A percentile compares a stretch with the other conserved stretches of the same genome.
These are phyloP conservation scores for Anthracocystis setariae DNA, from an alignment of 1,284 basidiomycete genomes.

Conservation along the genomic window DNA sequence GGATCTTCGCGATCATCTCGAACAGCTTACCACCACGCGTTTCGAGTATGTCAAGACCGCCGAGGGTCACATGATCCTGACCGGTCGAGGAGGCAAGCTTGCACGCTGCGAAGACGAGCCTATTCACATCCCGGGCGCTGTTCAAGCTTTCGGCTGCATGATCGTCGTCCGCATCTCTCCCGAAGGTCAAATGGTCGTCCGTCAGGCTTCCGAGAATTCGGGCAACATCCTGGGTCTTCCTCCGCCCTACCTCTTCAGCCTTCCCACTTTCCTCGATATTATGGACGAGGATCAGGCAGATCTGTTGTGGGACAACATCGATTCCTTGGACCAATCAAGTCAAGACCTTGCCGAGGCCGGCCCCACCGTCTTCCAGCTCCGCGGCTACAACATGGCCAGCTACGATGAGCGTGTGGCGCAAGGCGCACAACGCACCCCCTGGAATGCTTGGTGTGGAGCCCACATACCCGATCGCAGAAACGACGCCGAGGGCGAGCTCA, in stretches of 20 bases:
- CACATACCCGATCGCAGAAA: conserved; percentile 69
- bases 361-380: conserved; percentile 75
- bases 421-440: conserved; percentile 70
- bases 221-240: conserved; percentile 78
- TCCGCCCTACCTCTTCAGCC: conserved; percentile 79
- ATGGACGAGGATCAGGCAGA: conserved; percentile 78
- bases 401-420: conserved; percentile 68
- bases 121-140: conserved; percentile 83
- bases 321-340: conserved; percentile 74
- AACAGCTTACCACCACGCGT: conserved; percentile 65
- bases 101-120: conserved; percentile 86
- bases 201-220: conserved; percentile 84
- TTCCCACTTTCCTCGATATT: conserved; percentile 80
- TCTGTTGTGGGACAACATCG: conserved; percentile 80
- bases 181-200: conserved; percentile 75
- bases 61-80: conserved; percentile 78
- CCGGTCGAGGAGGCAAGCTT: conserved; percentile 77
- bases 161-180: conserved; percentile 78
- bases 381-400: conserved; percentile 72
- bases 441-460: conserved; percentile 86
- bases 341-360: conserved; percentile 69
- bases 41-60: conserved; percentile 78
- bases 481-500: conserved; percentile 36
- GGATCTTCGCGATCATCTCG: conserved; percentile 31
- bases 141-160: conserved; percentile 86